Conservation (phyloP, 225 moss, liverwort and hornwort species). For the Marchantia paleacea region DNA sequence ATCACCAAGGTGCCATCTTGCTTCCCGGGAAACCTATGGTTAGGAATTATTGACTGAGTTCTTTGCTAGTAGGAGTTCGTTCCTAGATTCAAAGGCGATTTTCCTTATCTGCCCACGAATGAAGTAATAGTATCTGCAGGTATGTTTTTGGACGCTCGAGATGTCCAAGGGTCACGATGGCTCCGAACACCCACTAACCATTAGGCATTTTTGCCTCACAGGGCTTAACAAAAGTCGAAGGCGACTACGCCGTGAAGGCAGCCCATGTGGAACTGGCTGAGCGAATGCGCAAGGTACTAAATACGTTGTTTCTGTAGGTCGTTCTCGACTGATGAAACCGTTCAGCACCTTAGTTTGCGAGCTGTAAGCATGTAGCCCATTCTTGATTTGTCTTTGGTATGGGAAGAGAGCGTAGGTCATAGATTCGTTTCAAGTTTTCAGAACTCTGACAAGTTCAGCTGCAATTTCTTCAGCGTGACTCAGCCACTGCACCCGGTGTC, state of each 20-base stretch:
- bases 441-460: not conserved
- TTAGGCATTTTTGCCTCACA: slow-evolving; percentile 21
- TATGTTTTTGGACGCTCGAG: not conserved
- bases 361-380: not conserved
- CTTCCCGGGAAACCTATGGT: not conserved
- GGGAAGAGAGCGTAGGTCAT: no score
- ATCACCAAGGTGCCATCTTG: slow-evolving; percentile 70
- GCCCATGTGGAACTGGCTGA: slow-evolving; percentile 98
- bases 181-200: not conserved
- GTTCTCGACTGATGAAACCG: not conserved
- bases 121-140: not conserved
- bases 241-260: slow-evolving; percentile 81
- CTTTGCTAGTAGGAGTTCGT: not conserved
- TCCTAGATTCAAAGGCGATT: not conserved
- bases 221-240: slow-evolving; percentile 89
- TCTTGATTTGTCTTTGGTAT: not conserved
- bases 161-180: not conserved
- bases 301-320: not conserved
- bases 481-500: slow-evolving; percentile 95
- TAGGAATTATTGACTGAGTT: not conserved
- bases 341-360: not conserved
- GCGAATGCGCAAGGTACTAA: slow-evolving; percentile 81
- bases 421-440: not conserved
- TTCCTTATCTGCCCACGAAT: not conserved
- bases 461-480: slow-evolving; percentile 56